Evolutionary conservation across 768 basidiomycete genomes (phyloP).

Genomic region (Leucosporidium scottii): DNA sequence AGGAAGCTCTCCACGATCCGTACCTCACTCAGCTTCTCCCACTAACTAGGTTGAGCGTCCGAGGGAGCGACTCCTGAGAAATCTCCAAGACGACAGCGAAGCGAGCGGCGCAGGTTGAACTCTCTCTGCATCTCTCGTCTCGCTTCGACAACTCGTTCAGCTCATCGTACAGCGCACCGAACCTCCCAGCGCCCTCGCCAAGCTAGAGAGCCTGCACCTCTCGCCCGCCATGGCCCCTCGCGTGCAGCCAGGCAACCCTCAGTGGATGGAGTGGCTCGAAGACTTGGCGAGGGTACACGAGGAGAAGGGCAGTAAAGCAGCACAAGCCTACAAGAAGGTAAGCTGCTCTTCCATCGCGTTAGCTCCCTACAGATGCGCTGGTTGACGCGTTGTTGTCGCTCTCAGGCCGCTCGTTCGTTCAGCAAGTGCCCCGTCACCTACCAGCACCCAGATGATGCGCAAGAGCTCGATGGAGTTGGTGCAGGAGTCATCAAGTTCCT

Average conservation of each 20-base stretch:
- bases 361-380: background rate
- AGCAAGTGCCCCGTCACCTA: conserved; percentile 10
- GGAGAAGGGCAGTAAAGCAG: conserved; percentile 9
- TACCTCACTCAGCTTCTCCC: too few relatives aligned
- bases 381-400: background rate
- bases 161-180: too few relatives aligned
- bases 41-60: too few relatives aligned
- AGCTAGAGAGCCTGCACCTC: too few relatives aligned
- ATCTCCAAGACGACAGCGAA: too few relatives aligned
- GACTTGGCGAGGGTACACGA: conserved; percentile 1
- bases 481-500: conserved; percentile 7
- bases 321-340: conserved; percentile 18
- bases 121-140: too few relatives aligned
- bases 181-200: too few relatives aligned
- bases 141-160: too few relatives aligned
- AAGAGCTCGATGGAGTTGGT: conserved; percentile 18
- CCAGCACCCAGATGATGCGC: conserved; percentile 13
- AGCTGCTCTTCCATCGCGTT: background rate
- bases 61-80: too few relatives aligned
- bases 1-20: too few relatives aligned
- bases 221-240: conserved; percentile 18
- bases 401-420: conserved; percentile 22
- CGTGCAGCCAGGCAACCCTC: conserved; percentile 19
- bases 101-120: too few relatives aligned
- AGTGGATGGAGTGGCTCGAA: conserved; percentile 26